Conservation (phyloP, 371 early-diverging fungal genomes). For the Syncephalastrum contaminatum region DNA sequence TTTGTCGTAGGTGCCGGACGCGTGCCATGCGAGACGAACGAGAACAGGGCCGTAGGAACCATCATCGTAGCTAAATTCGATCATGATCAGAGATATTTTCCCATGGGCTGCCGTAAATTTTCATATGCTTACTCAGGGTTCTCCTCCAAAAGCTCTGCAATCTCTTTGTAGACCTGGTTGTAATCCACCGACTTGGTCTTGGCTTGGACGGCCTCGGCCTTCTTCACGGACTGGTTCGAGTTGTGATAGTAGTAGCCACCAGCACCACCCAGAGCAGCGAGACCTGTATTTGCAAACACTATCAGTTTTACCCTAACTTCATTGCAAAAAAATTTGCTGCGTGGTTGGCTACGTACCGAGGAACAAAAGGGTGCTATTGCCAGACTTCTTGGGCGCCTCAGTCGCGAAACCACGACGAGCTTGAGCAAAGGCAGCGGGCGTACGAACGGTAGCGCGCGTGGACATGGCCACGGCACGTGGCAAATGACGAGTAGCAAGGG, state of each 20-base stretch:
- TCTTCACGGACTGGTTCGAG: constrained; percentile 37
- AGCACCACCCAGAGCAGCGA: constrained; percentile 49
- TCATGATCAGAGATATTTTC: constrained; percentile 11
- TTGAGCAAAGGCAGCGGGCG: not conserved
- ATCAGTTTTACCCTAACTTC: not conserved
- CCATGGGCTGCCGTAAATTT: constrained; percentile 5
- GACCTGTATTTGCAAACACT: constrained; percentile 15
- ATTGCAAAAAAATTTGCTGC: not conserved
- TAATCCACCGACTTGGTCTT: constrained; percentile 43
- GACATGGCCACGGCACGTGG: no score
- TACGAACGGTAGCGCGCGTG: no score
- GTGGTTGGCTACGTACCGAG: constrained; percentile 15
- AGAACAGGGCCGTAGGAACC: constrained; percentile 90
- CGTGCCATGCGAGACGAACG: constrained; percentile 92
- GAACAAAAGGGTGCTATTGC: constrained; percentile 22
- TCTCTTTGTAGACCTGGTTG: constrained; percentile 74
- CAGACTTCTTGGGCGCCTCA: constrained; percentile 24
- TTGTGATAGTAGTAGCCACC: constrained; percentile 54
- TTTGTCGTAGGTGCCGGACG: constrained; percentile 89
- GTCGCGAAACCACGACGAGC: constrained; percentile 23
- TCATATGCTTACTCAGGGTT: constrained; percentile 44
- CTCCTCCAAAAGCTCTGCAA: constrained; percentile 77
- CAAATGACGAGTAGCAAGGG: no score
- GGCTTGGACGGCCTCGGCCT: constrained; percentile 5
- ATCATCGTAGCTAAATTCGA: constrained; percentile 74